Base-by-base conservation (phyloP, 2,329 filamentous ascomycete genomes). In the Coniochaeta hoffmannii region DNA sequence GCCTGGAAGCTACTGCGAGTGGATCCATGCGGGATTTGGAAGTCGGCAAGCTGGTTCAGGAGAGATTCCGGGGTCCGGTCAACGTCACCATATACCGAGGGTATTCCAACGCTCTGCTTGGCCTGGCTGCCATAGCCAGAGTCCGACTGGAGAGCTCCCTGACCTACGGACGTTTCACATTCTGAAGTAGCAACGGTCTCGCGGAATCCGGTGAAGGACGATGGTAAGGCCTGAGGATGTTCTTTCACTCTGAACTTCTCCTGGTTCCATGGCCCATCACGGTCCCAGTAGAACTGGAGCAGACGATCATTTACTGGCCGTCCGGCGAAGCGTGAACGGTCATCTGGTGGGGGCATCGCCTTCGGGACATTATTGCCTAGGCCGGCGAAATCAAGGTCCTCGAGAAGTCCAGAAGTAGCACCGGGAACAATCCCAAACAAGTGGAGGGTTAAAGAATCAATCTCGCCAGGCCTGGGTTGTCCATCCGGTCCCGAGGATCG, bases 91-190 rank as follows among this genome's bases (percentile, higher is more conserved):
- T 71, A 73, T 36, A 73, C 63, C 1, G 78, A 80, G 15, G 65
- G 67, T 41, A 73, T 75, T 8, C 70, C 70, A 53, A 73, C 68
- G 59, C 77, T 79, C 26, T 66, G 72, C 24, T 71, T 71, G 5
- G 71, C 59, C 22, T 69, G 70, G 53, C 73, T 73, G 9, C 68
- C 75, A 58, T 80, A 80, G 22, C 75, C 76, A 11, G 77, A 80
- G 60, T 80, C 77, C 2, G 70, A 71, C 4, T 22, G 36, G 4
- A 36, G 34, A 22, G 41, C 26, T 9, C 41, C 19, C 22, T 19
- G 41, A 5, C 41, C 41, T 12, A 46, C 15, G 41, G 69, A 61
- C 5, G 60, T 59, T 14, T 55, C 59, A 52, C 54, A 59, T 26
- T 61, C 59, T 17, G 60, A 59, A 12, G 56, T 36, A 24, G 53